Percentiles rank a stretch among this genome's conserved stretches.
These are phyloP conservation scores for Trichoderma parareesei DNA, from an alignment of 495 filamentous ascomycete species.

Conservation along the genomic window DNA sequence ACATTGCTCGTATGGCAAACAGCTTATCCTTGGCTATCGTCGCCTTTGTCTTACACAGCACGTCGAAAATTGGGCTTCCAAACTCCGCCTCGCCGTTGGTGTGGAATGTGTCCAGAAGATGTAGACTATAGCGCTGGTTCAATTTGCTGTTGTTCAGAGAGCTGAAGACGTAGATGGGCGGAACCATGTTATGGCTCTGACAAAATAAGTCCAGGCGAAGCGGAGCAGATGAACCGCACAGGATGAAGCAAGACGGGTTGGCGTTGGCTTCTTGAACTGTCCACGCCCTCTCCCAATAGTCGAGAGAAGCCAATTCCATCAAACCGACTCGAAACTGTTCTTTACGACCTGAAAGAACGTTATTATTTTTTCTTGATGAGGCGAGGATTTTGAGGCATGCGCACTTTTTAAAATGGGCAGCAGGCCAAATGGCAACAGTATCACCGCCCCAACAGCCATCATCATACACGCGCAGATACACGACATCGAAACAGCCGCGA, in stretches of 20 bases:
- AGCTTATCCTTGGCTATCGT: constrained; percentile 1
- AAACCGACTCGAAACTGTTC: not conserved
- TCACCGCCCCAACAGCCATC: not conserved
- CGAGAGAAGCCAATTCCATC: not conserved
- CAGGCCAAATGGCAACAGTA: not conserved
- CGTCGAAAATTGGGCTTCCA: not conserved
- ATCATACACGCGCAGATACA: not conserved
- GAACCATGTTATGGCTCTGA: not conserved
- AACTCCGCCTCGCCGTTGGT: not conserved
- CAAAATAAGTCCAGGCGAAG: not conserved
- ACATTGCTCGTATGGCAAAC: constrained; percentile 1
- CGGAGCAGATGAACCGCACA: not conserved
- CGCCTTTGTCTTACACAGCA: not conserved
- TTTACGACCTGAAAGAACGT: not conserved
- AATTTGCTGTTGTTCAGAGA: not conserved
- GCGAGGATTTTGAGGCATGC: not conserved
- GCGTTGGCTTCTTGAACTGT: not conserved
- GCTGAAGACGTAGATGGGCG: not conserved
- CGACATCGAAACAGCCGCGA: not conserved
- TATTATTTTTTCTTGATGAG: not conserved
- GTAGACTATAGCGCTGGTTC: not conserved
- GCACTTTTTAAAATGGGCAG: not conserved
- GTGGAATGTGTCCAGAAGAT: not conserved
- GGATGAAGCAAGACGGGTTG: not conserved
- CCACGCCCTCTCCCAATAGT: not conserved